Conservation (phyloP, 495 filamentous ascomycete genomes). For the Hypoxylon perforatum region DNA sequence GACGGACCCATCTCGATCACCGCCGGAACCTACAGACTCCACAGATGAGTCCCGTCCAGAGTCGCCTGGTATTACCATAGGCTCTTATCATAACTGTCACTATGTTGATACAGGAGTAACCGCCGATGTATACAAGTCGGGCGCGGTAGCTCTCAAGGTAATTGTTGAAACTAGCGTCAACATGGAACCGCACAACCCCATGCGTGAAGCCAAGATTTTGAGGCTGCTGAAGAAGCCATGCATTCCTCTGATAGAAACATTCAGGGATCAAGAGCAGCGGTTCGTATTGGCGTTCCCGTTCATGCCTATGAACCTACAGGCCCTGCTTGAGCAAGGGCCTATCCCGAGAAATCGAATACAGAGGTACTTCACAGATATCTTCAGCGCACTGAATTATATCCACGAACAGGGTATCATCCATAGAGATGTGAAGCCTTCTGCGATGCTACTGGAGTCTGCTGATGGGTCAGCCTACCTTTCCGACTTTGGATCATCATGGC, state of each 20-base stretch:
- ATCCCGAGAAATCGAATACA: conserved; percentile 46
- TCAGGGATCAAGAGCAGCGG: conserved; percentile 74
- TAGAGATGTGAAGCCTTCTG: conserved; percentile 92
- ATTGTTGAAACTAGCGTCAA: conserved; percentile 74
- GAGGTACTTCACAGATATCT: conserved; percentile 70
- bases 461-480: conserved; percentile 79
- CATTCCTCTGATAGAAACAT: conserved; percentile 76
- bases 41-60: conserved; percentile 8
- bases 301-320: conserved; percentile 74
- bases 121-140: conserved; percentile 76
- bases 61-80: conserved; percentile 68
- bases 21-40: not conserved
- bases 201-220: conserved; percentile 81
- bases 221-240: conserved; percentile 56
- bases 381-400: conserved; percentile 75
- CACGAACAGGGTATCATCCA: conserved; percentile 85
- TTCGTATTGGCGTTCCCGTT: conserved; percentile 88
- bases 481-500: conserved; percentile 94
- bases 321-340: conserved; percentile 61
- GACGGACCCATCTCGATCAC: conserved; percentile 16
- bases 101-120: conserved; percentile 81
- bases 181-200: conserved; percentile 81
- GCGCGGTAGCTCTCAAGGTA: conserved; percentile 83
- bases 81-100: conserved; percentile 74
- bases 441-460: conserved; percentile 77